Evolutionary conservation across 2,329 filamentous ascomycete genomes (phyloP).

Genomic region (Aspergillus quadrilineatus): DNA sequence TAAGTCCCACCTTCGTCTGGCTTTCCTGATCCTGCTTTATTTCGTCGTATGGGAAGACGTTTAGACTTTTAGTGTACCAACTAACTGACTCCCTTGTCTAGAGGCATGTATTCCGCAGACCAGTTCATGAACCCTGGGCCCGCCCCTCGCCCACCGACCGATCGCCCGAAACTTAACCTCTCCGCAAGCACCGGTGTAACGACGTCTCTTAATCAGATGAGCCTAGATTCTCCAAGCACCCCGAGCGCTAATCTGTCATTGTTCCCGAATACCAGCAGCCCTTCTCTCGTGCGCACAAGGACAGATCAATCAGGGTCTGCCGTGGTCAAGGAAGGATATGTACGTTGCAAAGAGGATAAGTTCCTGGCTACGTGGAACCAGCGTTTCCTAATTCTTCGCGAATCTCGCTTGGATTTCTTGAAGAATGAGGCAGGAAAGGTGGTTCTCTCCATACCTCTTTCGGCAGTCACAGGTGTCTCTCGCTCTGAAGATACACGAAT

Average conservation of each 20-base stretch:
- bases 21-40: neutral
- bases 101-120: conserved; percentile 57
- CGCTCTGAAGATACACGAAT: conserved; percentile 88
- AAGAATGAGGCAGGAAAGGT: conserved; percentile 88
- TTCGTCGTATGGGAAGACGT: neutral
- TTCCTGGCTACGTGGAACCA: conserved; percentile 81
- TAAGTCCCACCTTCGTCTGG: neutral
- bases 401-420: conserved; percentile 90
- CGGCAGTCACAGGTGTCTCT: conserved; percentile 85
- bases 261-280: conserved; percentile 69
- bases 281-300: conserved; percentile 63
- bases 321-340: conserved; percentile 66
- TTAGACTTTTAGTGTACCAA: neutral
- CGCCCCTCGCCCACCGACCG: conserved; percentile 82
- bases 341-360: conserved; percentile 73
- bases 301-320: conserved; percentile 65
- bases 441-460: conserved; percentile 78
- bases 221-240: conserved; percentile 64
- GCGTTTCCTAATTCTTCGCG: conserved; percentile 86
- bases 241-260: conserved; percentile 56
- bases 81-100: conserved; percentile 8
- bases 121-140: conserved; percentile 97
- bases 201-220: conserved; percentile 69
- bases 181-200: conserved; percentile 69
- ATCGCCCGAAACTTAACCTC: conserved; percentile 77